These are phyloP conservation scores for Chara braunii DNA, from an alignment of 139 green algal genomes.

Conservation along the genomic window DNA sequence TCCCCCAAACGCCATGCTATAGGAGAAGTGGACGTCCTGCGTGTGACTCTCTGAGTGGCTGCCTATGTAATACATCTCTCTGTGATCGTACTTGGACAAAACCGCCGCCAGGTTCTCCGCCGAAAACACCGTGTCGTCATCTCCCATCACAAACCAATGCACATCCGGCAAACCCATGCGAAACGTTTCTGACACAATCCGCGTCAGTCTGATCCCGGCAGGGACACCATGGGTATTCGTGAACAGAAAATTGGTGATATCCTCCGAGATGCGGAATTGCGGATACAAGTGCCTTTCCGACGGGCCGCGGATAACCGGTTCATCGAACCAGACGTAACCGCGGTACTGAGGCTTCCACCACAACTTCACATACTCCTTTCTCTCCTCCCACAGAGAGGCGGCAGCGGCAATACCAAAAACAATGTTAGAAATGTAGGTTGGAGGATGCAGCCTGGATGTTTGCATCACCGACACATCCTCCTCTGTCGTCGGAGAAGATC, in stretches of 20 bases:
- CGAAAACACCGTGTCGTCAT: conserved; percentile 36
- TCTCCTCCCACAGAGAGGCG: not conserved
- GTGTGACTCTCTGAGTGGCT: conserved; percentile 16
- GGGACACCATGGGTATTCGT: conserved; percentile 2
- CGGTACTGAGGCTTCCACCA: conserved; percentile 13
- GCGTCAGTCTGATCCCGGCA: not conserved
- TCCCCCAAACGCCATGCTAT: conserved; percentile 26
- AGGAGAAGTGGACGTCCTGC: conserved; percentile 28
- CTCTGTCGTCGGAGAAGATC: too few relatives aligned
- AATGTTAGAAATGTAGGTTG: not conserved
- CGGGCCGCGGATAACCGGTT: not conserved
- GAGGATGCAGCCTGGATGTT: too few relatives aligned
- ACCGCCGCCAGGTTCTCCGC: conserved; percentile 1
- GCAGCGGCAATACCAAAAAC: not conserved
- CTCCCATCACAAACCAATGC: conserved; percentile 28
- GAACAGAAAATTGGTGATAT: not conserved
- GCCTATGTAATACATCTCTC: conserved; percentile 20
- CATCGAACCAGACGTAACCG: conserved; percentile 28
- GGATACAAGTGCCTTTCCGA: not conserved
- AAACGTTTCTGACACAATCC: conserved; percentile 8
- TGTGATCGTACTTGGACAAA: conserved; percentile 32
- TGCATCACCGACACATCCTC: too few relatives aligned
- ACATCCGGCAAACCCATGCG: conserved; percentile 12
- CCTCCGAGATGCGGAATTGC: conserved; percentile 3
- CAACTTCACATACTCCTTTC: not conserved